Percentiles rank a stretch among this genome's conserved stretches.
These are phyloP conservation scores for Punctularia strigosozonata DNA, from an alignment of 768 basidiomycete species.

Conservation along the genomic window DNA sequence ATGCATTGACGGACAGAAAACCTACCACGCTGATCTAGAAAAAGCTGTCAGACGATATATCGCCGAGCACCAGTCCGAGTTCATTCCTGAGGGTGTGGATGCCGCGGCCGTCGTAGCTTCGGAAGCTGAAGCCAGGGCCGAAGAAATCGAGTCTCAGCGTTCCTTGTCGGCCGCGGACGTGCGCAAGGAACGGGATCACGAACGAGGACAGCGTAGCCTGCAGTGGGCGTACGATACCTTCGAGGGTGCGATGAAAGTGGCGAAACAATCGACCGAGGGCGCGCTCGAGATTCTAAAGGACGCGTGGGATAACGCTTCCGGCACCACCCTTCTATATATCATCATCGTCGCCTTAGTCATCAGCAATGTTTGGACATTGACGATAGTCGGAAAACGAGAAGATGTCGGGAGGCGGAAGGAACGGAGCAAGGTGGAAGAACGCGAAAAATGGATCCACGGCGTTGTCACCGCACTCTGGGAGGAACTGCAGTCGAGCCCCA, in stretches of 20 bases:
- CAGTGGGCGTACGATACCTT: slow-evolving; percentile 89
- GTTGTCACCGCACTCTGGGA: slow-evolving; percentile 66
- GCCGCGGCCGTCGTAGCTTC: slow-evolving; percentile 37
- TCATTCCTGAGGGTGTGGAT: slow-evolving; percentile 74
- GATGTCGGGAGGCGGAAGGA: slow-evolving; percentile 33
- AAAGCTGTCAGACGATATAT: slow-evolving; percentile 83
- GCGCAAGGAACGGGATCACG: slow-evolving; percentile 48
- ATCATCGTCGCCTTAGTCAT: slow-evolving; percentile 63
- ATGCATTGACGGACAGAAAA: slow-evolving; percentile 84
- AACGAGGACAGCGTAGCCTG: slow-evolving; percentile 58
- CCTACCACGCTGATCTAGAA: slow-evolving; percentile 76
- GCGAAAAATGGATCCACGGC: slow-evolving; percentile 65
- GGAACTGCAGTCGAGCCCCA: slow-evolving; percentile 43
- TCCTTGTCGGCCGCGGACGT: slow-evolving; percentile 18
- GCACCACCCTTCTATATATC: slow-evolving; percentile 60
- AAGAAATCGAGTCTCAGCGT: background rate
- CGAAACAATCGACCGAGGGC: slow-evolving; percentile 52
- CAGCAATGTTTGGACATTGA: slow-evolving; percentile 67
- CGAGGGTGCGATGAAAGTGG: slow-evolving; percentile 65
- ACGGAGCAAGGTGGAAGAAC: slow-evolving; percentile 45
- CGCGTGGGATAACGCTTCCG: slow-evolving; percentile 67
- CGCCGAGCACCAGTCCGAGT: slow-evolving; percentile 79
- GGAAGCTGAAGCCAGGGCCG: slow-evolving; percentile 21
- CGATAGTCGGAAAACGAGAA: slow-evolving; percentile 34
- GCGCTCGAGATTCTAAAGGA: slow-evolving; percentile 71